Evolutionary conservation across 1,284 basidiomycete species (phyloP).

Genomic region (Boletus sp.): DNA sequence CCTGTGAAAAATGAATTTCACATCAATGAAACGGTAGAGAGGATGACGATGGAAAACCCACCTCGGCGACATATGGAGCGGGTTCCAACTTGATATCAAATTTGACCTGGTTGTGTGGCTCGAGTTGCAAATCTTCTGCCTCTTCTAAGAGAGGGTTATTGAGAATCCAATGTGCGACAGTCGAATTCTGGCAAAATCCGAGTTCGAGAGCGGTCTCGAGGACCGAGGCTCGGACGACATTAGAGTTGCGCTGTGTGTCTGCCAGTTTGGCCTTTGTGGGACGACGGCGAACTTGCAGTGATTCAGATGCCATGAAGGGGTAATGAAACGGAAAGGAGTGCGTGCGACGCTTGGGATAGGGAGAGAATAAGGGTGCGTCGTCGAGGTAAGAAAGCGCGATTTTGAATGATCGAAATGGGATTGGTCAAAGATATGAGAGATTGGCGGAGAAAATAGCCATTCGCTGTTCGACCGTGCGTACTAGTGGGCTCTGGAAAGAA

Average conservation of each 20-base stretch:
- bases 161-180: slow-evolving; percentile 67
- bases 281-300: slow-evolving; percentile 24
- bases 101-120: slow-evolving; percentile 1
- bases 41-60: slow-evolving; percentile 8
- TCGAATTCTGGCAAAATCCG: slow-evolving; percentile 51
- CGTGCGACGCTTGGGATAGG: neutral
- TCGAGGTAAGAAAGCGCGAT: slow-evolving; percentile 5
- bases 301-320: slow-evolving; percentile 21
- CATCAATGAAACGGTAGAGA: slow-evolving; percentile 7
- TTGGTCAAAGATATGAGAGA: slow-evolving; percentile 15
- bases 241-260: slow-evolving; percentile 42
- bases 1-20: slow-evolving; percentile 19
- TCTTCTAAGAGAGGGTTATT: slow-evolving; percentile 51
- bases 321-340: slow-evolving; percentile 19
- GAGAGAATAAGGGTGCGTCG: slow-evolving; percentile 3
- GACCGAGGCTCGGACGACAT: slow-evolving; percentile 60
- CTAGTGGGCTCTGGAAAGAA: slow-evolving; percentile 1
- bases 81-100: slow-evolving; percentile 5
- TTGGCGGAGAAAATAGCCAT: slow-evolving; percentile 21
- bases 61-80: slow-evolving; percentile 18
- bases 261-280: slow-evolving; percentile 25
- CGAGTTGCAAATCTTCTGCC: slow-evolving; percentile 36
- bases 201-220: slow-evolving; percentile 65
- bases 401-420: slow-evolving; percentile 15
- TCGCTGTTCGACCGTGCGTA: slow-evolving; percentile 15